phyloP scores from a whole-genome alignment of 176 grass and related monocot species.

The Carex littledalei region DNA sequence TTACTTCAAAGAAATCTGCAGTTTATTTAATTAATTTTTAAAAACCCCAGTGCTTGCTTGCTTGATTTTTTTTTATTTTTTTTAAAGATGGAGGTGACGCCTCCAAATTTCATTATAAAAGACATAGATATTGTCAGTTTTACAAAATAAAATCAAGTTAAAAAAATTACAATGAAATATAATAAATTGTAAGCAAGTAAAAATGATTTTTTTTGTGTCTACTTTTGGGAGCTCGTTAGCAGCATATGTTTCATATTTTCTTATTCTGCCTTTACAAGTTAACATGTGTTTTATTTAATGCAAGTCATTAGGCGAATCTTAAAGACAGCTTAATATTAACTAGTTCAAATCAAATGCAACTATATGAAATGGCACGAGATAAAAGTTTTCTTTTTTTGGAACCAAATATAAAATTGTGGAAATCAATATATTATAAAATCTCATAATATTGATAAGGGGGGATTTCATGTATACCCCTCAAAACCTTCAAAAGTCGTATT shows the following conservation, averaged over 20 bases:
- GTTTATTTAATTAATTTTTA: background rate
- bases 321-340: conserved; percentile 24
- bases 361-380: background rate
- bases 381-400: background rate
- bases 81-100: too few relatives aligned
- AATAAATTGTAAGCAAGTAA: too few relatives aligned
- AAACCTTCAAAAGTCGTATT: too few relatives aligned
- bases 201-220: background rate
- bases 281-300: background rate
- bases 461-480: too few relatives aligned
- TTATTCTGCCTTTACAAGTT: background rate
- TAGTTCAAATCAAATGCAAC: conserved; percentile 13
- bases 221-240: background rate
- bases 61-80: too few relatives aligned
- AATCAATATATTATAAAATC: background rate
- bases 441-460: background rate
- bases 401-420: background rate
- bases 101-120: too few relatives aligned
- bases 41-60: background rate
- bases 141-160: too few relatives aligned
- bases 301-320: conserved; percentile 20
- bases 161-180: too few relatives aligned
- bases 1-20: too few relatives aligned
- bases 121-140: too few relatives aligned
- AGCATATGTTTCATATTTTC: background rate